Percentiles rank a stretch among this genome's conserved stretches.
Conservation (phyloP, 768 basidiomycete genomes). For the Termitomyces sp. region DNA sequence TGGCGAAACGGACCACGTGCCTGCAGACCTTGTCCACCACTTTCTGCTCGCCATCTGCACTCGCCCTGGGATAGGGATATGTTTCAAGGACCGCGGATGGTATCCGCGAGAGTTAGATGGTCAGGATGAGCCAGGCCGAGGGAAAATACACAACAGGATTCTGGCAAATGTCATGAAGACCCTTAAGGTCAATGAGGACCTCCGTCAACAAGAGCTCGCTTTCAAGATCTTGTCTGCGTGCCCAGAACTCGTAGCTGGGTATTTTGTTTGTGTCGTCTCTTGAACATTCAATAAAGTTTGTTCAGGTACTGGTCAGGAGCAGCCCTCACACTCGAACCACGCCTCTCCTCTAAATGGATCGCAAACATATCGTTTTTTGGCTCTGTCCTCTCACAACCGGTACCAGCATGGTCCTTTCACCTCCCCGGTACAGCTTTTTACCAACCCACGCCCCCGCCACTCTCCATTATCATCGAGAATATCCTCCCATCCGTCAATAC, state of each 20-base stretch:
- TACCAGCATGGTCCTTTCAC: constrained; percentile 61
- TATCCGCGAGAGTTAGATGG: constrained; percentile 64
- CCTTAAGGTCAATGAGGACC: constrained; percentile 86
- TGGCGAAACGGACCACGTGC: constrained; percentile 45
- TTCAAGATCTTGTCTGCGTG: constrained; percentile 75
- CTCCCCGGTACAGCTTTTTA: constrained; percentile 43
- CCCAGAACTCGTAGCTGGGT: constrained; percentile 84
- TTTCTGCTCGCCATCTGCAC: constrained; percentile 84
- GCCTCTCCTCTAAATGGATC: constrained; percentile 88
- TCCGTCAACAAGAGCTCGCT: constrained; percentile 78
- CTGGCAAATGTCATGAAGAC: constrained; percentile 67
- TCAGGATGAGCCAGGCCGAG: constrained; percentile 33
- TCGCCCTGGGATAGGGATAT: constrained; percentile 76
- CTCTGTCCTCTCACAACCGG: constrained; percentile 67
- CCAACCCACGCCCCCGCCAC: constrained; percentile 70
- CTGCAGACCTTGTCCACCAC: constrained; percentile 79
- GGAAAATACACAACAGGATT: constrained; percentile 77
- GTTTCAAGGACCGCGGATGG: constrained; percentile 89
- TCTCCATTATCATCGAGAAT: constrained; percentile 67
- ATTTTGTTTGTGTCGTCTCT: constrained; percentile 14
- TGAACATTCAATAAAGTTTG: not conserved
- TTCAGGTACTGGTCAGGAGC: no score
- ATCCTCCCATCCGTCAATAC: constrained; percentile 68
- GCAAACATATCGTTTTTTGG: constrained; percentile 83
- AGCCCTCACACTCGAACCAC: constrained; percentile 70